A percentile compares a stretch with the other conserved stretches of the same genome.
phyloP scores from a whole-genome alignment of 2,329 filamentous ascomycete genomes.

The Pseudogymnoascus sp. region DNA sequence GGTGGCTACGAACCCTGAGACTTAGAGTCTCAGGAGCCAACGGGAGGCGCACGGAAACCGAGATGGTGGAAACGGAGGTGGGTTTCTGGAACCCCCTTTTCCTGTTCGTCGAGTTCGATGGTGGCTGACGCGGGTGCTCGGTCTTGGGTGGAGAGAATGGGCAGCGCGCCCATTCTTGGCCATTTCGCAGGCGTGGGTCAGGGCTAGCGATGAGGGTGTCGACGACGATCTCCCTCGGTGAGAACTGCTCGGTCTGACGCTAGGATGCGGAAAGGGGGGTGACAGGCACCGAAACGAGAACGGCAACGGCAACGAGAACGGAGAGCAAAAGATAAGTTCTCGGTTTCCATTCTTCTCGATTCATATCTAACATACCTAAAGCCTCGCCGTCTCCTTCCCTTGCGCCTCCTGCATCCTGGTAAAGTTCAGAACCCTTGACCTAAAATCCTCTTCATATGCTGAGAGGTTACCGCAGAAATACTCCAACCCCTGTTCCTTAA shows the following conservation, averaged over 20 bases:
- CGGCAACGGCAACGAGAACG: background rate
- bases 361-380: slow-evolving; percentile 29
- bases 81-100: background rate
- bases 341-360: background rate
- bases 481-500: slow-evolving; percentile 62
- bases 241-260: background rate
- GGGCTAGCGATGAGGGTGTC: background rate
- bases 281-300: background rate
- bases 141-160: background rate
- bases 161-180: background rate
- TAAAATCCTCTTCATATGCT: slow-evolving; percentile 59
- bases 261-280: background rate
- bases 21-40: background rate
- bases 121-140: background rate
- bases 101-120: background rate
- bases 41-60: background rate
- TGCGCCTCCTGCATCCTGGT: slow-evolving; percentile 73
- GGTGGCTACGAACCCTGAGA: background rate
- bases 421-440: slow-evolving; percentile 60
- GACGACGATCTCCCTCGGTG: background rate
- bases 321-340: background rate
- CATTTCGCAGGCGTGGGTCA: background rate
- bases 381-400: slow-evolving; percentile 71
- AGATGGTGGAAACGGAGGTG: background rate
- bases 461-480: slow-evolving; percentile 70